phyloP scores from a whole-genome alignment of 495 filamentous ascomycete species.

The Tuber calosporum region DNA sequence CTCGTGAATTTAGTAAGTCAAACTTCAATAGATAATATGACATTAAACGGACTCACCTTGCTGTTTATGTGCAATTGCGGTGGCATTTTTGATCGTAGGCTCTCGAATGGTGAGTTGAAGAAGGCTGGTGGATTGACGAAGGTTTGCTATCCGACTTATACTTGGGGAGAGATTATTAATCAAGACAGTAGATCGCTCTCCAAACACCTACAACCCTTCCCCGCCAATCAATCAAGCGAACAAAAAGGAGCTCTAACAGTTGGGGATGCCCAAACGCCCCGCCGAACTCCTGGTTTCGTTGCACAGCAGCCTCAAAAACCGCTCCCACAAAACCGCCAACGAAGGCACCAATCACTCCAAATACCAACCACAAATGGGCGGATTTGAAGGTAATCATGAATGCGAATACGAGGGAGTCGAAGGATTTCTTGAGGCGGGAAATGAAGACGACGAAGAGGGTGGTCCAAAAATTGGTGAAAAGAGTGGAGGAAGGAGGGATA shows the following conservation, averaged over 20 bases:
- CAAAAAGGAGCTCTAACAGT: background rate
- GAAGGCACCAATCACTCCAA: background rate
- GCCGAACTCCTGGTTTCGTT: constrained; percentile 42
- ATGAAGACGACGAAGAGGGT: constrained; percentile 66
- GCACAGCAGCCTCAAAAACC: constrained; percentile 44
- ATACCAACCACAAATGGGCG: constrained; percentile 56
- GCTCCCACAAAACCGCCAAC: constrained; percentile 21
- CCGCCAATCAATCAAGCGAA: background rate
- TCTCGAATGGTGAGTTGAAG: too few species aligned
- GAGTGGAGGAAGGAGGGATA: constrained; percentile 52
- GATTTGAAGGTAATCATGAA: constrained; percentile 82
- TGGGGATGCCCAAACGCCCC: constrained; percentile 44
- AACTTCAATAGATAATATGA: too few species aligned
- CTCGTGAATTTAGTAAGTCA: too few species aligned
- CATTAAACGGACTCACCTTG: too few species aligned
- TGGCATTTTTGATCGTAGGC: too few species aligned
- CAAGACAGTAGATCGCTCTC: too few species aligned
- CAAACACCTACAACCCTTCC: background rate
- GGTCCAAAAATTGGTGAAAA: constrained; percentile 50
- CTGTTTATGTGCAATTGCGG: too few species aligned
- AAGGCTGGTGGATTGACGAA: too few species aligned
- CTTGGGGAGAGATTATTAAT: too few species aligned
- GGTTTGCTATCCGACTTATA: too few species aligned
- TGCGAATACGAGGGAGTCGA: constrained; percentile 96
- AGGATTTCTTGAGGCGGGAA: constrained; percentile 82